A percentile compares a stretch with the other conserved stretches of the same genome.
Conservation (phyloP, 306 rosid species). For the Rosa chinensis region DNA sequence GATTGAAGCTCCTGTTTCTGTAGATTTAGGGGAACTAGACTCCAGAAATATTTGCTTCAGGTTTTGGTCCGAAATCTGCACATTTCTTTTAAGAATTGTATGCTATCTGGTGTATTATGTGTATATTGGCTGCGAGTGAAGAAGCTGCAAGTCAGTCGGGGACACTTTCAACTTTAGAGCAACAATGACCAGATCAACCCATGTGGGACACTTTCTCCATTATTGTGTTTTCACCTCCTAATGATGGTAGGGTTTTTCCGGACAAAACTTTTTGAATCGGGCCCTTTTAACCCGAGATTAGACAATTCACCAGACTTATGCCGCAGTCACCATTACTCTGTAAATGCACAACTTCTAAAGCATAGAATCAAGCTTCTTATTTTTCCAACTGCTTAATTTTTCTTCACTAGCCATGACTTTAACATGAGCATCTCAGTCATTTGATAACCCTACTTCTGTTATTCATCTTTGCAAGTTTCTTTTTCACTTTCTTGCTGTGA, state of each 20-base stretch:
- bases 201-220: conserved; percentile 26
- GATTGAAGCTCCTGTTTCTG: conserved; percentile 29
- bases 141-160: conserved; percentile 18
- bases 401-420: conserved; percentile 7
- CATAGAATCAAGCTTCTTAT: conserved; percentile 10
- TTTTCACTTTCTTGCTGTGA: conserved; percentile 1
- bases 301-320: conserved; percentile 7
- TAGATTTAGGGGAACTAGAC: conserved; percentile 22
- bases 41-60: conserved; percentile 24
- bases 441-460: conserved; percentile 9
- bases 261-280: conserved; percentile 26
- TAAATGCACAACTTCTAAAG: neutral
- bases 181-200: neutral
- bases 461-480: neutral
- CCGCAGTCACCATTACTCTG: neutral
- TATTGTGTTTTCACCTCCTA: conserved; percentile 30
- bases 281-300: conserved; percentile 14
- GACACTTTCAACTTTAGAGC: conserved; percentile 2
- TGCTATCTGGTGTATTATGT: neutral
- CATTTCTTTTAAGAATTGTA: neutral
- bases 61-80: conserved; percentile 15
- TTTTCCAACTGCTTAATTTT: neutral
- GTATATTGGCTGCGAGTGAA: conserved; percentile 13
- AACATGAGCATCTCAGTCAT: neutral
- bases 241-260: conserved; percentile 38